Percentiles rank a stretch among this genome's conserved stretches.
Evolutionary conservation across 2,329 filamentous ascomycete genomes (phyloP).

Genomic region (Fusarium sp.): DNA sequence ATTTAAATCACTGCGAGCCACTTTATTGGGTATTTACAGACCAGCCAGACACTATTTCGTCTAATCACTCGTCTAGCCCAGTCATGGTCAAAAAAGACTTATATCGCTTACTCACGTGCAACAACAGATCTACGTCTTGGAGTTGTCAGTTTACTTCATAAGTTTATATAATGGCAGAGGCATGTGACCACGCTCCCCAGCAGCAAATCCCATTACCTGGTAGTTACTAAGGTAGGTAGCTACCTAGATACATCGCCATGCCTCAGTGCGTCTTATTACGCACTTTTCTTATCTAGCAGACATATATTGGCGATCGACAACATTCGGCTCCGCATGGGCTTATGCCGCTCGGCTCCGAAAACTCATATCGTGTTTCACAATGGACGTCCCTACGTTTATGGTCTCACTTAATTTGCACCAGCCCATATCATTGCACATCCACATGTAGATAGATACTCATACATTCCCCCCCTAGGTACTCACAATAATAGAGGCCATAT

Average conservation of each 20-base stretch:
- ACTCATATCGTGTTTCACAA: not conserved
- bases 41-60: not conserved
- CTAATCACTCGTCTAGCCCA: not conserved
- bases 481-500: slow-evolving; percentile 2
- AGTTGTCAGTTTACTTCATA: not conserved
- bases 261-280: too few relatives aligned
- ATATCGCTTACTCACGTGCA: slow-evolving; percentile 5
- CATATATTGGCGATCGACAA: not conserved
- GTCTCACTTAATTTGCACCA: not conserved
- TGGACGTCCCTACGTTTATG: too few relatives aligned
- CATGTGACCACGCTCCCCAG: too few relatives aligned
- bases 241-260: too few relatives aligned
- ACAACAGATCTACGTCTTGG: not conserved
- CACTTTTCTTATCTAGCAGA: too few relatives aligned
- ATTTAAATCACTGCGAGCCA: not conserved
- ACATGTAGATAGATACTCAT: not conserved
- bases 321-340: not conserved
- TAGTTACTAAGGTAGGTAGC: not conserved
- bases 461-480: not conserved
- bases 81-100: too few relatives aligned
- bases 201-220: too few relatives aligned
- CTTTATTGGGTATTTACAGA: not conserved
- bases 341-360: not conserved
- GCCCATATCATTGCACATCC: not conserved
- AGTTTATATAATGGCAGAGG: too few relatives aligned